Conservation (phyloP, 306 rosid genomes). For the Sesbania bispinosa region DNA sequence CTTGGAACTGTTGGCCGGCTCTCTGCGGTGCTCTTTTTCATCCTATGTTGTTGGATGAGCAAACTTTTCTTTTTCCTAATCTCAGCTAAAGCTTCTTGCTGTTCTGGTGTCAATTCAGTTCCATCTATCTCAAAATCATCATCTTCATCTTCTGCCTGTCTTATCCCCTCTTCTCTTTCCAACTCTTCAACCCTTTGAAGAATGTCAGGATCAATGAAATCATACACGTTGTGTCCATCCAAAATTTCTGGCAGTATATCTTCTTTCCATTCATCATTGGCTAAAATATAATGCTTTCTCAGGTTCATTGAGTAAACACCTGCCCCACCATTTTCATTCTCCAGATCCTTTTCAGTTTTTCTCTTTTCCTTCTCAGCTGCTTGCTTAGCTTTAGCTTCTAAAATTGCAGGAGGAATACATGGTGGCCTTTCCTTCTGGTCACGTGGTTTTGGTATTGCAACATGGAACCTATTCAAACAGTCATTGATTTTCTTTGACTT, state of each 20-base stretch:
- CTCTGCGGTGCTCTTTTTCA: conserved; percentile 85
- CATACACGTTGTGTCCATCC: conserved; percentile 88
- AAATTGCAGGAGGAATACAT: conserved; percentile 71
- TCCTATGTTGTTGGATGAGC: conserved; percentile 73
- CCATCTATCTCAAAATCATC: conserved; percentile 73
- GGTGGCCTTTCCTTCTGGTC: conserved; percentile 76
- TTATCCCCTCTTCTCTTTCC: conserved; percentile 73
- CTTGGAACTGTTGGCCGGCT: conserved; percentile 79
- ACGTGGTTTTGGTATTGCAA: conserved; percentile 74
- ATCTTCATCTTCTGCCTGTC: conserved; percentile 47
- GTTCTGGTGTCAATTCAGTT: conserved; percentile 57
- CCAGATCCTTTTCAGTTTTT: conserved; percentile 71
- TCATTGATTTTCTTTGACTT: conserved; percentile 74
- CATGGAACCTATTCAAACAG: conserved; percentile 77
- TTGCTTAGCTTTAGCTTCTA: conserved; percentile 66
- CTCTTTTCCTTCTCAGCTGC: conserved; percentile 60
- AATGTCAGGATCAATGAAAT: conserved; percentile 79
- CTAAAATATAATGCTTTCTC: conserved; percentile 67
- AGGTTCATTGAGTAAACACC: conserved; percentile 84
- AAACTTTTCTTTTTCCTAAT: conserved; percentile 68
- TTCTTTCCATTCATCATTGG: conserved; percentile 87
- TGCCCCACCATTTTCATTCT: conserved; percentile 89
- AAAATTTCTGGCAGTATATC: conserved; percentile 79
- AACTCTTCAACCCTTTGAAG: conserved; percentile 71
- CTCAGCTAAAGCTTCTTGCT: conserved; percentile 54